phyloP scores from a whole-genome alignment of 192 early-diverging fungal genomes.

The Coemansia sp. region DNA sequence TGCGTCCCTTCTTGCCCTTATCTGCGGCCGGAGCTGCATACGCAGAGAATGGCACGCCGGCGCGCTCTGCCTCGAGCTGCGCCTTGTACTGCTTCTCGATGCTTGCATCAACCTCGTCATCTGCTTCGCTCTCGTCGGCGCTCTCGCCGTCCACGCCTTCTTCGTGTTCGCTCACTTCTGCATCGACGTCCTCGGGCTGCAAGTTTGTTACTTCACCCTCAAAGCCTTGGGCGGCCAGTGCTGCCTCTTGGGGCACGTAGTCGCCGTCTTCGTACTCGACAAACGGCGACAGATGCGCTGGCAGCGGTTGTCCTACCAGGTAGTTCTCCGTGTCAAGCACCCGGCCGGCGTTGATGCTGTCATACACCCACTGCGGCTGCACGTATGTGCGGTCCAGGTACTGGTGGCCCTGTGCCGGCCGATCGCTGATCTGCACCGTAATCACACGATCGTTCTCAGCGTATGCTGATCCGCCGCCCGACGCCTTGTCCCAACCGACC shows the following conservation, averaged over 20 bases:
- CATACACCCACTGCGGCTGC: slow-evolving; percentile 99
- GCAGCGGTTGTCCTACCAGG: slow-evolving; percentile 75
- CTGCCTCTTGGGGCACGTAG: slow-evolving; percentile 73
- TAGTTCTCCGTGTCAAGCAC: slow-evolving; percentile 67
- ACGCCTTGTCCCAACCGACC: slow-evolving; percentile 82
- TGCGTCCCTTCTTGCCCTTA: slow-evolving; percentile 21
- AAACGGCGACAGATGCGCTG: slow-evolving; percentile 94
- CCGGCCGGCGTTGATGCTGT: slow-evolving; percentile 83
- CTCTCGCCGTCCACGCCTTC: slow-evolving; percentile 56
- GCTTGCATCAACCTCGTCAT: slow-evolving; percentile 46
- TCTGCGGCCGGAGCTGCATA: background rate
- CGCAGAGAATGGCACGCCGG: slow-evolving; percentile 41
- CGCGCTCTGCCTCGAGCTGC: slow-evolving; percentile 45
- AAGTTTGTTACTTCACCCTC: slow-evolving; percentile 66
- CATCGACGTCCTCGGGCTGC: slow-evolving; percentile 58
- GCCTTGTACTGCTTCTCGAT: slow-evolving; percentile 50
- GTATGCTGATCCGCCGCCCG: slow-evolving; percentile 77
- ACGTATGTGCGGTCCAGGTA: slow-evolving; percentile 73
- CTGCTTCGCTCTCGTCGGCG: slow-evolving; percentile 65
- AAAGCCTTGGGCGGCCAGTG: slow-evolving; percentile 41
- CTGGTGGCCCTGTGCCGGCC: slow-evolving; percentile 66
- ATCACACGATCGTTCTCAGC: slow-evolving; percentile 78
- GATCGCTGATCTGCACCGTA: slow-evolving; percentile 87
- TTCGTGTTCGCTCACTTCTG: slow-evolving; percentile 55
- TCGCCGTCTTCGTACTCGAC: slow-evolving; percentile 82